Evolutionary conservation across 257 asterid genomes (phyloP).

Genomic region (Plantago elongata): DNA sequence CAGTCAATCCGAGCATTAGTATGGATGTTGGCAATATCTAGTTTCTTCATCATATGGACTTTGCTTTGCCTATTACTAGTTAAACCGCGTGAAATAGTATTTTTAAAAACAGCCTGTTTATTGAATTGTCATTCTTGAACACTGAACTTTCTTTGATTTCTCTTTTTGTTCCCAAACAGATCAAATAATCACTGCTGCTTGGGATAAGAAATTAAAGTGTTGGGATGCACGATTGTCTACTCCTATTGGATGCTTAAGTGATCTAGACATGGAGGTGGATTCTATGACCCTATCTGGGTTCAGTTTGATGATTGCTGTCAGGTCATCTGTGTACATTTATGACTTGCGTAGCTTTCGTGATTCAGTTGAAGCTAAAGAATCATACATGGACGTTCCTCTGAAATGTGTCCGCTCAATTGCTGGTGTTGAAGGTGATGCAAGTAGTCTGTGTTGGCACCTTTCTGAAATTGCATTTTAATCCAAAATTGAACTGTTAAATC

Average conservation of each 20-base stretch:
- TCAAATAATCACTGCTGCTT: conserved; percentile 60
- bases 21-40: no score
- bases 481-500: no score
- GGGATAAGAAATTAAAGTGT: conserved; percentile 71
- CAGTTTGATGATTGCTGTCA: conserved; percentile 60
- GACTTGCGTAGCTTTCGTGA: conserved; percentile 58
- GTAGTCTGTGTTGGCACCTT: not conserved
- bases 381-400: conserved; percentile 34
- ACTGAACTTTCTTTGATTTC: not conserved
- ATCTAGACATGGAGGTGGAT: conserved; percentile 45
- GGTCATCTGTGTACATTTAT: conserved; percentile 50
- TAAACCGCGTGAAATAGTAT: not conserved
- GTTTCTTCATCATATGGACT: no score
- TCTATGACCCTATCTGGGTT: conserved; percentile 66
- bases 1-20: no score
- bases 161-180: conserved; percentile 33
- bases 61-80: no score
- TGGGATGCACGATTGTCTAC: conserved; percentile 69
- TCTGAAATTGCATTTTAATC: no score
- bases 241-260: conserved; percentile 43
- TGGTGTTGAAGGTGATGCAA: conserved; percentile 56
- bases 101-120: not conserved
- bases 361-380: conserved; percentile 38
- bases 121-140: not conserved
- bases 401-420: conserved; percentile 72